Conservation (phyloP, 345 rosid genomes). For the Laguncularia racemosa region DNA sequence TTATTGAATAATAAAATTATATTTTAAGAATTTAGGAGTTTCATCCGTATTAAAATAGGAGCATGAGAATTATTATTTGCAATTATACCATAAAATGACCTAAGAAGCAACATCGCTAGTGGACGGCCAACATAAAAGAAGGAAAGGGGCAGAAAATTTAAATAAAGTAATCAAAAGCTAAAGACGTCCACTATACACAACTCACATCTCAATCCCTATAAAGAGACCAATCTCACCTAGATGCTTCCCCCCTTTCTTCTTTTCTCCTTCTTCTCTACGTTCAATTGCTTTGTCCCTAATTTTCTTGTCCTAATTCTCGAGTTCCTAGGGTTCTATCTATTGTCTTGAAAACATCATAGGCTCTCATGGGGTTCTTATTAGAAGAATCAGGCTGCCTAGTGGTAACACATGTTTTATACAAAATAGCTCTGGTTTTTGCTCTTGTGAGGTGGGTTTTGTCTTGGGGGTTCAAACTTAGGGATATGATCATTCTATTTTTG, state of each 20-base stretch:
- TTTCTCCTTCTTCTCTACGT: too few species aligned
- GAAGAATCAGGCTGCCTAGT: slow-evolving; percentile 52
- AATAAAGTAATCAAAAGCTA: too few species aligned
- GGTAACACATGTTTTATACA: slow-evolving; percentile 55
- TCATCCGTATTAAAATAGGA: too few species aligned
- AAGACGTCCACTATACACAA: too few species aligned
- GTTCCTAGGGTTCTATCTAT: not conserved
- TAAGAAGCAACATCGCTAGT: too few species aligned
- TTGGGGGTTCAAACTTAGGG: slow-evolving; percentile 44
- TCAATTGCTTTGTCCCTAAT: not conserved
- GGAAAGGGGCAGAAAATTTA: too few species aligned
- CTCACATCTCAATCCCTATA: too few species aligned
- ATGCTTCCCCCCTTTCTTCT: slow-evolving; percentile 20
- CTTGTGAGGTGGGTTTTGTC: slow-evolving; percentile 64
- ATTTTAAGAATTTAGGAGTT: too few species aligned
- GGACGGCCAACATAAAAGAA: too few species aligned
- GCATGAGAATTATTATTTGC: too few species aligned
- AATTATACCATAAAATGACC: too few species aligned
- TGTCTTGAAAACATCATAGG: not conserved
- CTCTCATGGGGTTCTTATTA: slow-evolving; percentile 48
- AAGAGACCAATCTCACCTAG: not conserved
- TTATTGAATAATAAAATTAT: too few species aligned
- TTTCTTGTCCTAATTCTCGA: not conserved
- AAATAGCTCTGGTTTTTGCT: slow-evolving; percentile 61
- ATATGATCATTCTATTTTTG: slow-evolving; percentile 18